Base-by-base conservation (phyloP, 495 filamentous ascomycete genomes). In the Sordaria brevicollis region DNA sequence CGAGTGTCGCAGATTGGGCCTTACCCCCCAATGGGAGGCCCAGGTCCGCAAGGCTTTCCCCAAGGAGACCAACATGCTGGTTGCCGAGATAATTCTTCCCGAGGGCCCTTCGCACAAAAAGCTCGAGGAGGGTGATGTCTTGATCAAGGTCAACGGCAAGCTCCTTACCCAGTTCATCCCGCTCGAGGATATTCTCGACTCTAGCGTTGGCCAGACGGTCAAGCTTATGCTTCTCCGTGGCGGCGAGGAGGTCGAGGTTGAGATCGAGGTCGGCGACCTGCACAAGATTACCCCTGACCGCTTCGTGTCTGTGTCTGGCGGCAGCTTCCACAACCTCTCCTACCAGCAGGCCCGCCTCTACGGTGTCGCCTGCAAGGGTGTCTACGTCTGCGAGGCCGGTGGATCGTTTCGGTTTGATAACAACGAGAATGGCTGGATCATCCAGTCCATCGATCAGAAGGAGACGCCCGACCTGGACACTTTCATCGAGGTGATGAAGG, bases 281-380 rank as follows among this genome's bases (percentile, higher is more conserved):
- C 96, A 98, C 81, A 87, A 86, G 35, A 99, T 99, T 76, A 97
- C 94, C 9, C 95, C 95, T 7, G 94, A 97, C 78, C 90, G 94
- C 67, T 98, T 97, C 76, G 92, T 97, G 54, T 91, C 93, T 10
- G 94, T 97, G 29, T 91, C 93, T 66, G 96, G 95, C 35, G 95
- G 89, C 21, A 92, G 93, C 65, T 97, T 99, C 82, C 95, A 99
- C 78, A 85, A 96, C 77, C 84, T 98, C 17, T 99, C 95, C 0
- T 99, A 99, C 80, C 96, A 98, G 77, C 91, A 97, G 77, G 91
- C 96, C 15, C 90, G 95, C 5, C 84, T 97, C 3, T 98, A 97
- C 77, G 95, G 93, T 36, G 93, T 99, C 49, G 87, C 95, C 4
- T 90, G 90, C 70, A 91, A 93, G 74, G 93, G 95, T 37, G 95